These are phyloP conservation scores for Catharanthus roseus DNA, from an alignment of 257 asterid genomes.

Conservation along the genomic window DNA sequence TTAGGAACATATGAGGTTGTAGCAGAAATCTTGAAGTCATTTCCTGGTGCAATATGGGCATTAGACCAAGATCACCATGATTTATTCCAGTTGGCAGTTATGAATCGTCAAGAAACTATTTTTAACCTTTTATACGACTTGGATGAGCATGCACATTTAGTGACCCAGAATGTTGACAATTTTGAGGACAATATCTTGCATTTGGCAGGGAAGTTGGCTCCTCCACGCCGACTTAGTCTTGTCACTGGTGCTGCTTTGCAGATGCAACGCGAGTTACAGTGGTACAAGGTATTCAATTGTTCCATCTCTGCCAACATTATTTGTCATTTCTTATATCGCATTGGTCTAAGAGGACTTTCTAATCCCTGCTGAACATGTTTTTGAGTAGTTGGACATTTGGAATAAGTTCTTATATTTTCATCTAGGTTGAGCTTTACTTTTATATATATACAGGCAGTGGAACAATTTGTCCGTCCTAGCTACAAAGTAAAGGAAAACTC, in stretches of 20 bases:
- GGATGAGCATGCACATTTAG: slow-evolving; percentile 28
- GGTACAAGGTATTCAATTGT: slow-evolving; percentile 32
- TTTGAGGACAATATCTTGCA: slow-evolving; percentile 34
- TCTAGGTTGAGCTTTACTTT: not conserved
- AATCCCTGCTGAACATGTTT: not conserved
- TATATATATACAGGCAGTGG: slow-evolving; percentile 29
- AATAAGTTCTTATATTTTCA: not conserved
- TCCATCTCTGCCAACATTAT: not conserved
- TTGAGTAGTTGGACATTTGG: slow-evolving; percentile 1
- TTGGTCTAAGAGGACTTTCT: not conserved
- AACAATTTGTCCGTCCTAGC: slow-evolving; percentile 25
- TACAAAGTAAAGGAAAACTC: slow-evolving; percentile 21
- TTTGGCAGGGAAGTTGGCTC: slow-evolving; percentile 30
- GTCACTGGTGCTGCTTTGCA: slow-evolving; percentile 40
- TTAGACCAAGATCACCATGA: slow-evolving; percentile 21
- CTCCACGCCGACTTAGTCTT: slow-evolving; percentile 23
- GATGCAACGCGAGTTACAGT: slow-evolving; percentile 40
- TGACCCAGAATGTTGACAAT: slow-evolving; percentile 12
- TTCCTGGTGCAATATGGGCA: slow-evolving; percentile 38
- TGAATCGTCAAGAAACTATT: slow-evolving; percentile 31
- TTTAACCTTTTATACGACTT: slow-evolving; percentile 34
- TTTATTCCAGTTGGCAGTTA: slow-evolving; percentile 35
- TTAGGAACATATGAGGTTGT: slow-evolving; percentile 34
- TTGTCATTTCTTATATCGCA: not conserved
- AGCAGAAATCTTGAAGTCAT: slow-evolving; percentile 35